These are phyloP conservation scores for Microdochium trichocladiopsis DNA, from an alignment of 2,329 filamentous ascomycete genomes.

Conservation along the genomic window DNA sequence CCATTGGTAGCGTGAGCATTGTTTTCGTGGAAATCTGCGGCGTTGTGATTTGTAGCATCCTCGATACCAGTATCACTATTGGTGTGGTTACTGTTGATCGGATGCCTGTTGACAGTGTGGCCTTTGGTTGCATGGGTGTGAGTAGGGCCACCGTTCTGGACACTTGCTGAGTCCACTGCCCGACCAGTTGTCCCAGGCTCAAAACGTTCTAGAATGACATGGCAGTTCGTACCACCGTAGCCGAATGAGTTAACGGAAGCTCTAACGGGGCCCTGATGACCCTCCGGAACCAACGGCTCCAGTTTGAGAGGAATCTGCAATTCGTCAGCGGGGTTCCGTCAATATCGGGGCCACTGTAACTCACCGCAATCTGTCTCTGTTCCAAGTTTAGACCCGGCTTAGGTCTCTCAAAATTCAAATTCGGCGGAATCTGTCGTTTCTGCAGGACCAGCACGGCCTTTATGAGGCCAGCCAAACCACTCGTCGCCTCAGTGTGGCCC, in stretches of 20 bases:
- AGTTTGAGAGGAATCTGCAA: neutral
- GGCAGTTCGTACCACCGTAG: neutral
- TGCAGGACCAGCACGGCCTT: constrained; percentile 9
- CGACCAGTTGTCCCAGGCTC: neutral
- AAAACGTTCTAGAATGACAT: neutral
- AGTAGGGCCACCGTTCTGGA: neutral
- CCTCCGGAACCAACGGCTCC: neutral
- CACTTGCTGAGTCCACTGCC: neutral
- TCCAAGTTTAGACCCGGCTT: constrained; percentile 10
- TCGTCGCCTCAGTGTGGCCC: constrained; percentile 11
- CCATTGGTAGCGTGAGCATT: no score
- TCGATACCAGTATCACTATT: neutral
- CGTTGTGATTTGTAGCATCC: no score
- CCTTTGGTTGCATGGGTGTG: neutral
- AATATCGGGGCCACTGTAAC: constrained; percentile 1
- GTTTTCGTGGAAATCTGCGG: no score
- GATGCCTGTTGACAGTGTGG: neutral
- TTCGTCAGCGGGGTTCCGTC: neutral
- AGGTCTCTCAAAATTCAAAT: constrained; percentile 3
- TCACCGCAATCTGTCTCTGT: constrained; percentile 10
- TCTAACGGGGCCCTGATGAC: neutral
- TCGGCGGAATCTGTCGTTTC: constrained; percentile 7
- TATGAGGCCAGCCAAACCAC: constrained; percentile 11
- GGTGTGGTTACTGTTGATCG: neutral
- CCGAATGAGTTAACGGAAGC: neutral